Evolutionary conservation across 441 rosid genomes (phyloP), one percentile per base, ranked within the genome.

Genomic region (Manihot esculenta): DNA sequence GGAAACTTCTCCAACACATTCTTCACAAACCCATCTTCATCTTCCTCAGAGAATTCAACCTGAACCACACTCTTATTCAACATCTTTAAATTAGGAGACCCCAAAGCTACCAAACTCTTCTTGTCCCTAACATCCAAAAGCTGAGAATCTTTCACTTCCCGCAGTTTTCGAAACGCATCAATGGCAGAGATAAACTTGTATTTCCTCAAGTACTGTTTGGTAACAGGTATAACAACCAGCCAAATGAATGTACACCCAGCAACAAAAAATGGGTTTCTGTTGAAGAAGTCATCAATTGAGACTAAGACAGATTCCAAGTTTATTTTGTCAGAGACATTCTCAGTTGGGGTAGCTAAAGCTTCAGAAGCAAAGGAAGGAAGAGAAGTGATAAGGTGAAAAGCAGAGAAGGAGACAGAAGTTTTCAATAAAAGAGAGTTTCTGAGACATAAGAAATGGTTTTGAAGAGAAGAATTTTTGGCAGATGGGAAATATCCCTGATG

Each of bases 181-280:
- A 86, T 77, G 68, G 96, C 91, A 45, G 83, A 69, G 35, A 87
- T 75, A 47, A 81, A 87, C 71, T 86, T 94, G 82, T 83, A 91
- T 80, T 89, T 89, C 68, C 89, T 84, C 49, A 91, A 64, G 75
- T 86, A 89, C 64, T 80, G 78, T 5, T 85, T 51, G 26, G 81
- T 79, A 11, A 86, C 53, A 0, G 98, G 98, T 26, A 80, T 62
- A 41, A 83, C 91, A 17, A 89, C 86, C n/a, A 91, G 89, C 83
- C 96, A 94, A 54, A 89, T 68, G 83, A 94, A 89, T 0, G 93
- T 72, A 72, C 97, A 93, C 10, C 93, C 91, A 42, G 87, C 87
- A 56, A 93, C 96, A 64, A 94, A 94, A 78, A 94, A 91, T 0
- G 98, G 98, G 80, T 94, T 74, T 76, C 79, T 83, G 78, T 79